Evolutionary conservation across 1,284 basidiomycete species (phyloP).

Genomic region (Vanrija sp.): DNA sequence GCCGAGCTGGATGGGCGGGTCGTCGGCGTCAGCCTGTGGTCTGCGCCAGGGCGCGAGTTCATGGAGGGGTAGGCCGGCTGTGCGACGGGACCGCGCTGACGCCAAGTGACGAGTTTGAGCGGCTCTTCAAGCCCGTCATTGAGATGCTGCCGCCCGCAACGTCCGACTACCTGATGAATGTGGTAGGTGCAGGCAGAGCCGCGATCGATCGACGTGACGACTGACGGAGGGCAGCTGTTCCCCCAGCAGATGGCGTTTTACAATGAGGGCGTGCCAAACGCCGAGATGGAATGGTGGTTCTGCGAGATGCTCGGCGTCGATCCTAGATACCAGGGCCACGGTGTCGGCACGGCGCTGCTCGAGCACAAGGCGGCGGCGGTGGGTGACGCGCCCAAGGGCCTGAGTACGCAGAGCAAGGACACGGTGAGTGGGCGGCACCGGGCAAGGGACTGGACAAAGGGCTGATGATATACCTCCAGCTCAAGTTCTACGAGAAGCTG

Average conservation of each 20-base stretch:
- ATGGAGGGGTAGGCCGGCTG: conserved; percentile 6
- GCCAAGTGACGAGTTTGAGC: neutral
- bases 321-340: conserved; percentile 3
- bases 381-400: neutral
- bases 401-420: conserved; percentile 2
- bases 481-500: conserved; percentile 7
- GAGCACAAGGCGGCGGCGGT: neutral
- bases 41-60: conserved; percentile 1
- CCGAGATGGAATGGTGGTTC: conserved; percentile 1
- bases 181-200: too few species aligned
- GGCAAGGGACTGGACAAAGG: too few species aligned
- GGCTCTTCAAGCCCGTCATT: conserved; percentile 1
- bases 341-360: conserved; percentile 4
- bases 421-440: neutral
- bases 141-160: neutral
- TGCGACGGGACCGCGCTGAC: neutral
- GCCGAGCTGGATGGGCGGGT: neutral
- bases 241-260: neutral
- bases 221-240: conserved; percentile 1
- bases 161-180: neutral
- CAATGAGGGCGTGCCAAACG: neutral
- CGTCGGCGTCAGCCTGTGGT: conserved; percentile 1
- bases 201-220: too few species aligned
- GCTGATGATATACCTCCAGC: neutral
- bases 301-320: conserved; percentile 6